A percentile compares a stretch with the other conserved stretches of the same genome.
phyloP scores from a whole-genome alignment of 2,329 filamentous ascomycete species.

The Nothophoma quercina region DNA sequence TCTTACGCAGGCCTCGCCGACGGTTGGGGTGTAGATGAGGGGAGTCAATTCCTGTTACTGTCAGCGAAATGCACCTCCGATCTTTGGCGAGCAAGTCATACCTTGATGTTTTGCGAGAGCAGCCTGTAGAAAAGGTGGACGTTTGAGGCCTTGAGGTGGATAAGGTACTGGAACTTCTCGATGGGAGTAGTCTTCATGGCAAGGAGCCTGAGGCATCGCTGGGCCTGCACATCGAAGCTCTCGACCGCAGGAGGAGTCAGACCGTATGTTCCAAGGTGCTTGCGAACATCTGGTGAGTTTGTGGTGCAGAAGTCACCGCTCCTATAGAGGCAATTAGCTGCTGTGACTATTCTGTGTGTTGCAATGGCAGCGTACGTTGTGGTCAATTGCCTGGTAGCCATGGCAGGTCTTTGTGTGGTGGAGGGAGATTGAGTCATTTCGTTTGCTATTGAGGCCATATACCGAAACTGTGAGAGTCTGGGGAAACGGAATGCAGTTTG shows the following conservation, averaged over 20 bases:
- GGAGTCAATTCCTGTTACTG: constrained; percentile 74
- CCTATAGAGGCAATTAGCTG: constrained; percentile 34
- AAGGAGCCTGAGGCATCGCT: constrained; percentile 74
- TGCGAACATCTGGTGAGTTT: constrained; percentile 58
- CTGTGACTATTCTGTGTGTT: background rate
- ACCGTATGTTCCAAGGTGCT: constrained; percentile 61
- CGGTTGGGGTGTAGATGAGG: constrained; percentile 86
- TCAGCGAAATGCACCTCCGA: constrained; percentile 40
- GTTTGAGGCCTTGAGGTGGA: constrained; percentile 76
- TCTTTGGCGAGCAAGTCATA: constrained; percentile 25
- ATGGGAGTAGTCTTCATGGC: constrained; percentile 72
- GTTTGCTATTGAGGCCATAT: constrained; percentile 46
- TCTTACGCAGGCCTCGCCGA: constrained; percentile 94
- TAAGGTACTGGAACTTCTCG: constrained; percentile 86
- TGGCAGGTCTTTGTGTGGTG: constrained; percentile 46
- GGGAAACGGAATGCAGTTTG: constrained; percentile 25
- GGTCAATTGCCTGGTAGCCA: constrained; percentile 47
- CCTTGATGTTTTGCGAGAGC: constrained; percentile 75
- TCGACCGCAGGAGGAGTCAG: constrained; percentile 61
- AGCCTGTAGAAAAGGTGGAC: constrained; percentile 83
- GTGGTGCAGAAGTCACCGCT: constrained; percentile 60
- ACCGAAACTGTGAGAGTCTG: constrained; percentile 29
- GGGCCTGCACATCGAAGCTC: constrained; percentile 58
- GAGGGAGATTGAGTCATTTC: constrained; percentile 43
- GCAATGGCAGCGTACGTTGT: constrained; percentile 42